These are phyloP conservation scores for Prototheca stagnorum DNA, from an alignment of 163 green algal species.

Conservation along the genomic window DNA sequence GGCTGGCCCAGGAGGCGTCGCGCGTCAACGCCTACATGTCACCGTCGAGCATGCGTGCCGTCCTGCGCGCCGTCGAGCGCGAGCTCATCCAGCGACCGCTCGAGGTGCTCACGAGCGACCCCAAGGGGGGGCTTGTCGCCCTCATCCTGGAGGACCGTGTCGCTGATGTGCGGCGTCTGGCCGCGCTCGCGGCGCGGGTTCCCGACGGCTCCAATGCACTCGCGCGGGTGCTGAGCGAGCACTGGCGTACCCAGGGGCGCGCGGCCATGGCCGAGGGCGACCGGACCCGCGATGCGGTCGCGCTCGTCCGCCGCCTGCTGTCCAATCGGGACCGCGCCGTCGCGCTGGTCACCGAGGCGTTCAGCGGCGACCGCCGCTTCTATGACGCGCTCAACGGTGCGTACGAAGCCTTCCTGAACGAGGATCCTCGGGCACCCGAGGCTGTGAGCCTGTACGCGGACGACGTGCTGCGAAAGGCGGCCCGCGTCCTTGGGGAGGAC, in stretches of 20 bases:
- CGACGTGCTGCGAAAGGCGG: slow-evolving; percentile 63
- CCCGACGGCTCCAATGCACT: slow-evolving; percentile 38
- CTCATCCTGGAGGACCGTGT: slow-evolving; percentile 65
- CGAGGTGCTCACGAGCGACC: slow-evolving; percentile 72
- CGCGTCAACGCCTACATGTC: slow-evolving; percentile 76
- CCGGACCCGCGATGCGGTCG: slow-evolving; percentile 58
- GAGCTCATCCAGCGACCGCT: slow-evolving; percentile 79
- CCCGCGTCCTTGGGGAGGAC: slow-evolving; percentile 47
- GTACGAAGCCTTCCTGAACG: slow-evolving; percentile 90
- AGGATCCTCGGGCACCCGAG: slow-evolving; percentile 72
- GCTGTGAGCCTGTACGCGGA: slow-evolving; percentile 96
- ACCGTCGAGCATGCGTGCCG: slow-evolving; percentile 52
- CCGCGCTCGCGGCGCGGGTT: slow-evolving; percentile 33
- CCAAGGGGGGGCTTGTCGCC: slow-evolving; percentile 67
- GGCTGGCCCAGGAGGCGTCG: slow-evolving; percentile 51
- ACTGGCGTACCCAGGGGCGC: slow-evolving; percentile 57
- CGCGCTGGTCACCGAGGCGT: slow-evolving; percentile 53
- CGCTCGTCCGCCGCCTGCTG: slow-evolving; percentile 75
- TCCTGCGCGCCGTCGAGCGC: slow-evolving; percentile 65
- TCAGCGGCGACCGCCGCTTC: slow-evolving; percentile 83
- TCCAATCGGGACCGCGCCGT: slow-evolving; percentile 62
- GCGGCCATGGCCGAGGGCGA: slow-evolving; percentile 58
- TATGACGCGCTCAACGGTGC: slow-evolving; percentile 70
- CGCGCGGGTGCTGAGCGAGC: slow-evolving; percentile 38
- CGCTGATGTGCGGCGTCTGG: slow-evolving; percentile 75